phyloP scores from a whole-genome alignment of 805 yeast genomes.

The Cyberlindnera xylosilytica region DNA sequence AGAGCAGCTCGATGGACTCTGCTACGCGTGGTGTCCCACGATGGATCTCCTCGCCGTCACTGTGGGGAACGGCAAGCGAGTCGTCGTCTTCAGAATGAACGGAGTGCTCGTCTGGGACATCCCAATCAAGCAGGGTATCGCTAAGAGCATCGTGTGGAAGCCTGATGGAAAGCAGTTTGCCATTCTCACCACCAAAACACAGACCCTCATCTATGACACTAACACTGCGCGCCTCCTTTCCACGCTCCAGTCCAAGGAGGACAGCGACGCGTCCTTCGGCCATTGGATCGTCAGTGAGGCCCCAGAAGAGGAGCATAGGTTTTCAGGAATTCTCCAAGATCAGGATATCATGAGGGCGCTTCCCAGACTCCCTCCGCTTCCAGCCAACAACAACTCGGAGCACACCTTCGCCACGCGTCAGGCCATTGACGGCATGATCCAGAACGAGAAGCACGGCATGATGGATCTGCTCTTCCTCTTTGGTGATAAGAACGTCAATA shows the following conservation, averaged over 20 bases:
- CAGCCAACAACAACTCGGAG: conserved; percentile 15
- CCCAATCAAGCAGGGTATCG: conserved; percentile 27
- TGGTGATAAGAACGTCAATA: conserved; percentile 23
- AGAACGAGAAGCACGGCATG: conserved; percentile 19
- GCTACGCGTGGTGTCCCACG: conserved; percentile 44
- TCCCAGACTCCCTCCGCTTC: conserved; percentile 36
- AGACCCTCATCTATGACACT: conserved; percentile 42
- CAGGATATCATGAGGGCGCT: conserved; percentile 30
- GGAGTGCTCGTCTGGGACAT: conserved; percentile 53
- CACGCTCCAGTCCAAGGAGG: conserved; percentile 7
- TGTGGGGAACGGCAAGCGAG: conserved; percentile 39
- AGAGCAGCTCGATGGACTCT: conserved; percentile 13
- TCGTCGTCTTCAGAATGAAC: conserved; percentile 51
- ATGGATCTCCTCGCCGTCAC: conserved; percentile 52
- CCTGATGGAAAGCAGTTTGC: conserved; percentile 41
- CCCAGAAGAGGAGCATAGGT: conserved; percentile 7
- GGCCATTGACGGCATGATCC: conserved; percentile 29
- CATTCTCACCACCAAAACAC: conserved; percentile 41
- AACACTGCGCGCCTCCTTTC: conserved; percentile 41
- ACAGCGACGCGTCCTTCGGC: conserved; percentile 10
- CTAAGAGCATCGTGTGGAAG: conserved; percentile 30
- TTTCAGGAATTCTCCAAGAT: conserved; percentile 28
- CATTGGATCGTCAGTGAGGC: conserved; percentile 13
- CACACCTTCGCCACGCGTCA: conserved; percentile 25
- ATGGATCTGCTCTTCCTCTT: conserved; percentile 28